Evolutionary conservation across 176 grass and related monocot species (phyloP).

Genomic region (Zizania latifolia): DNA sequence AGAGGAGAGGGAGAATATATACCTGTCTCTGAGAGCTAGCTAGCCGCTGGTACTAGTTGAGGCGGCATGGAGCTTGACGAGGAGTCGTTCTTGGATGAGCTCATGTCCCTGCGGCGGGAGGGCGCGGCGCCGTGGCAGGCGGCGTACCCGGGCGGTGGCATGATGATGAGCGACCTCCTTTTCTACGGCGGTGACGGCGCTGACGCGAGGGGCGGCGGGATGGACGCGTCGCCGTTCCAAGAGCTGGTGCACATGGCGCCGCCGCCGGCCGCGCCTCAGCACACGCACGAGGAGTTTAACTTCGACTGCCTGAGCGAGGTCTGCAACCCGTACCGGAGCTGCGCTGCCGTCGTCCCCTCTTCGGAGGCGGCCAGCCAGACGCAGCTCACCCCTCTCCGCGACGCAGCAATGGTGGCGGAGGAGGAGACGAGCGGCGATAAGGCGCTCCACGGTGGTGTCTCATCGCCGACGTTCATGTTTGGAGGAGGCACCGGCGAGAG

Average conservation of each 20-base stretch:
- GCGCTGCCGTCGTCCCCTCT: not conserved
- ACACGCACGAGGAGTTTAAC: constrained; percentile 41
- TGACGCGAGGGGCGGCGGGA: not conserved
- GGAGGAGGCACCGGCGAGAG: constrained; percentile 17
- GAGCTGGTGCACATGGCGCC: not conserved
- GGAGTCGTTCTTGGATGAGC: constrained; percentile 72
- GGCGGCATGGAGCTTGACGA: constrained; percentile 65
- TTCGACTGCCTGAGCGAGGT: constrained; percentile 77
- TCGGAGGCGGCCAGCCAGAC: not conserved
- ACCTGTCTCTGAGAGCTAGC: not conserved
- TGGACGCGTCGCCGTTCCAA: constrained; percentile 17
- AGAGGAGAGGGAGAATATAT: not conserved
- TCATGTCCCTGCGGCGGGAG: constrained; percentile 58
- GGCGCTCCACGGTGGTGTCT: not conserved
- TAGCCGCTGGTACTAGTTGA: not conserved
- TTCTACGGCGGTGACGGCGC: constrained; percentile 43
- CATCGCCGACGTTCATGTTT: constrained; percentile 38
- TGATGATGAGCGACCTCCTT: constrained; percentile 52
- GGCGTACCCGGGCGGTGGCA: constrained; percentile 9
- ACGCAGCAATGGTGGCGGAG: constrained; percentile 27
- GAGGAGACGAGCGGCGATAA: constrained; percentile 15
- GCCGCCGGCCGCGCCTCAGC: not conserved
- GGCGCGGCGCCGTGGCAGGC: constrained; percentile 34
- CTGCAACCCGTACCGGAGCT: constrained; percentile 51
- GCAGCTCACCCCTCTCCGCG: constrained; percentile 1